Conservation (phyloP, 352 stramenopile genomes). For the Globisporangium iwayamae region DNA sequence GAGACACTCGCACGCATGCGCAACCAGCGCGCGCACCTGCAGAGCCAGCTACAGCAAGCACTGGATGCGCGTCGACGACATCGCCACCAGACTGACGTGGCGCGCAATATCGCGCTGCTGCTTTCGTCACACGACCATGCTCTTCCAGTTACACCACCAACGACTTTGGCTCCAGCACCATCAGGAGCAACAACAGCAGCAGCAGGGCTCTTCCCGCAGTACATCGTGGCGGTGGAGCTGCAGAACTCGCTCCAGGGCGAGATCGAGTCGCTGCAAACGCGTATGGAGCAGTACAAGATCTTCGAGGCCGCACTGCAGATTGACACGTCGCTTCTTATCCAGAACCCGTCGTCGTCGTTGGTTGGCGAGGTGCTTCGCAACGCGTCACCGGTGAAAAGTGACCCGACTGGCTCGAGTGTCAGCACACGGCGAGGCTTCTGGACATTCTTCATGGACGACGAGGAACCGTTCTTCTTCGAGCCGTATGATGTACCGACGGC, state of each 20-base stretch:
- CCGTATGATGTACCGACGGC: constrained; percentile 22
- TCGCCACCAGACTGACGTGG: constrained; percentile 5
- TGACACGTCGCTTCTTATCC: constrained; percentile 15
- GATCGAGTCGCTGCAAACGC: constrained; percentile 23
- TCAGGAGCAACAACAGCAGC: no score
- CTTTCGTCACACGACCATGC: not conserved
- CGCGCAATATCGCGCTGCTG: not conserved
- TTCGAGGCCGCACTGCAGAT: constrained; percentile 28
- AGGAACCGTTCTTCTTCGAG: constrained; percentile 44
- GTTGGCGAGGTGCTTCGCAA: constrained; percentile 2
- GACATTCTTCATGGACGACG: constrained; percentile 36
- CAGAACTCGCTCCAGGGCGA: constrained; percentile 29
- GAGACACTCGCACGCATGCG: constrained; percentile 24
- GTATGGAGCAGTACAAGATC: constrained; percentile 30
- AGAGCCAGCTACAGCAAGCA: constrained; percentile 20
- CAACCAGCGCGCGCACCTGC: constrained; percentile 23
- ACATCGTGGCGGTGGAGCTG: constrained; percentile 22
- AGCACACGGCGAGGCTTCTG: constrained; percentile 26
- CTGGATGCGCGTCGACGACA: constrained; percentile 14
- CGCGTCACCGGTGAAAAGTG: constrained; percentile 7
- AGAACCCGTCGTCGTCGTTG: not conserved
- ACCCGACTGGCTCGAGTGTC: not conserved
- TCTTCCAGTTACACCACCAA: not conserved
- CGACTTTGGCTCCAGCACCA: not conserved
- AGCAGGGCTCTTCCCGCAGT: constrained; percentile 17